A percentile compares a stretch with the other conserved stretches of the same genome.
Evolutionary conservation across 768 basidiomycete genomes (phyloP).

Genomic region (Cystobasidium onofrii): DNA sequence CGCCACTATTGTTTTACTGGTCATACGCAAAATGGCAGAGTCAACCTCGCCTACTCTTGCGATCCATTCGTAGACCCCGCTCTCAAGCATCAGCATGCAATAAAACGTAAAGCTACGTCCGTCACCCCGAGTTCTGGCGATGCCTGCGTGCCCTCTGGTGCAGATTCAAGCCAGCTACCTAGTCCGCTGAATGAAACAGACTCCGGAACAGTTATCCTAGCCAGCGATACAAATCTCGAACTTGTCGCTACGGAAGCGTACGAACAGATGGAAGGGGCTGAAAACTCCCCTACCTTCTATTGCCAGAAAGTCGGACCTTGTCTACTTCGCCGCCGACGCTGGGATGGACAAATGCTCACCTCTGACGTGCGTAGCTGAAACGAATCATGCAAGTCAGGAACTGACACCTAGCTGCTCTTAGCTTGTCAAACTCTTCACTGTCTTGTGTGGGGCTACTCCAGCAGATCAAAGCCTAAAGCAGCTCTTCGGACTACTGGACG

Average conservation of each 20-base stretch:
- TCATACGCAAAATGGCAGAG: not conserved
- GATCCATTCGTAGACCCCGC: constrained; percentile 17
- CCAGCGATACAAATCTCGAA: not conserved
- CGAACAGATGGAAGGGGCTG: not conserved
- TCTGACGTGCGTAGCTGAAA: not conserved
- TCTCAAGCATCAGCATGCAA: not conserved
- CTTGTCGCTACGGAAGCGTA: not conserved
- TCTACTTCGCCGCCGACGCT: not conserved
- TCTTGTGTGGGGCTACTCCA: not conserved
- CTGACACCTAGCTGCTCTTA: not conserved
- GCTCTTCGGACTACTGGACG: not conserved
- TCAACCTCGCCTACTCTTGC: not conserved
- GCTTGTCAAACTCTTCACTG: not conserved
- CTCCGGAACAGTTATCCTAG: not conserved
- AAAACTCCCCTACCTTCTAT: not conserved
- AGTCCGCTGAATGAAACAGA: not conserved
- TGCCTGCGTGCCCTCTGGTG: not conserved
- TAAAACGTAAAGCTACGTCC: not conserved
- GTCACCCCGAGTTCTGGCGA: not conserved
- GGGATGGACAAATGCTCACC: not conserved
- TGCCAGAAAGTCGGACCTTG: not conserved
- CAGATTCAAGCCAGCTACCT: not conserved
- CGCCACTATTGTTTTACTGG: constrained; percentile 22
- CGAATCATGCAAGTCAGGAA: not conserved
- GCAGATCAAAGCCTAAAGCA: not conserved